Evolutionary conservation across 495 filamentous ascomycete genomes (phyloP).

Genomic region (Lasiosphaeriaceae sp.): DNA sequence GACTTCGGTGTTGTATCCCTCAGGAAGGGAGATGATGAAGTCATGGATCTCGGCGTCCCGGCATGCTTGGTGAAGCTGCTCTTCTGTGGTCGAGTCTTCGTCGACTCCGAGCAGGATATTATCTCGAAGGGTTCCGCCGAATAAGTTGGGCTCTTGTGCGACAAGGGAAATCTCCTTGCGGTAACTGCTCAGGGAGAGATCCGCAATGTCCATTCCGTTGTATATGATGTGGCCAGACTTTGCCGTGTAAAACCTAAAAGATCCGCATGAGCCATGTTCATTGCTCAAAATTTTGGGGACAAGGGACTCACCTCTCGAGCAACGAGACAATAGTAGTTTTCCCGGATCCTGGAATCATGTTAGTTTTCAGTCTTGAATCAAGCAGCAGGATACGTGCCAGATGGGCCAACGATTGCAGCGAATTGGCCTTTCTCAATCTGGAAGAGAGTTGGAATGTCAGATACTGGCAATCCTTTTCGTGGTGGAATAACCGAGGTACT

Average conservation of each 20-base stretch:
- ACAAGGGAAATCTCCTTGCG: slow-evolving; percentile 53
- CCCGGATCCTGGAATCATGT: slow-evolving; percentile 53
- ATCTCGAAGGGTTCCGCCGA: slow-evolving; percentile 57
- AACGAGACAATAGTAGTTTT: slow-evolving; percentile 69
- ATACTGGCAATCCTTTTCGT: background rate
- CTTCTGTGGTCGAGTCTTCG: slow-evolving; percentile 36
- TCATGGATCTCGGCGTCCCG: slow-evolving; percentile 56
- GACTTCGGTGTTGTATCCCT: slow-evolving; percentile 59
- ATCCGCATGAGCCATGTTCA: background rate
- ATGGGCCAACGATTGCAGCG: slow-evolving; percentile 60
- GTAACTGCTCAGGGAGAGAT: slow-evolving; percentile 49
- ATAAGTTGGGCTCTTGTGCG: slow-evolving; percentile 56
- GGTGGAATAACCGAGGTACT: background rate
- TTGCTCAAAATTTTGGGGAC: no score
- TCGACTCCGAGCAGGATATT: slow-evolving; percentile 56
- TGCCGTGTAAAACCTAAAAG: slow-evolving; percentile 51
- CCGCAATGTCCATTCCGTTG: slow-evolving; percentile 44
- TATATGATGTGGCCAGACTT: slow-evolving; percentile 46
- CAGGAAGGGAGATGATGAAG: slow-evolving; percentile 52
- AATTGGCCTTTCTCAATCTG: slow-evolving; percentile 62
- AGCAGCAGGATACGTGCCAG: slow-evolving; percentile 22
- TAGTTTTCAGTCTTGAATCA: background rate
- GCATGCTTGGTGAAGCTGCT: slow-evolving; percentile 45
- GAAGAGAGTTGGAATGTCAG: background rate
- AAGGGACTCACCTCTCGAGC: slow-evolving; percentile 45